Percentiles rank a stretch among this genome's conserved stretches.
Evolutionary conservation across 345 rosid species (phyloP).

Genomic region (Syzygium aqueum): DNA sequence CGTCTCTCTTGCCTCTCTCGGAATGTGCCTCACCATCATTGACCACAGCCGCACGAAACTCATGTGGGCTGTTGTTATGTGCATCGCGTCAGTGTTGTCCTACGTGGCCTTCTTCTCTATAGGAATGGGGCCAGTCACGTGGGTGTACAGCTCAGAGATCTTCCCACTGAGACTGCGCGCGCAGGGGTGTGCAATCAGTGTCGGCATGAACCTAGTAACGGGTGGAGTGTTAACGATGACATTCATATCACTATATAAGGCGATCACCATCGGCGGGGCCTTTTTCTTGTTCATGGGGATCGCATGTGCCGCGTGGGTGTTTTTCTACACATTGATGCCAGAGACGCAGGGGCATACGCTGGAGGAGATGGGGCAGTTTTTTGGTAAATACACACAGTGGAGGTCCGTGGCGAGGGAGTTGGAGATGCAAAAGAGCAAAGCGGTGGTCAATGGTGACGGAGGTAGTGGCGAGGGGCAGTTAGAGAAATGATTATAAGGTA

Average conservation of each 20-base stretch:
- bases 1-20: slow-evolving; percentile 35
- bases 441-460: background rate
- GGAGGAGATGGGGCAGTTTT: slow-evolving; percentile 65
- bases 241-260: slow-evolving; percentile 41
- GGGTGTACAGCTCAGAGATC: slow-evolving; percentile 90
- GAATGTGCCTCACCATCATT: slow-evolving; percentile 34
- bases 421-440: background rate
- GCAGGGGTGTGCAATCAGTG: slow-evolving; percentile 65
- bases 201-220: slow-evolving; percentile 51
- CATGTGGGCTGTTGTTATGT: slow-evolving; percentile 54
- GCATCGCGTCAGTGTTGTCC: slow-evolving; percentile 45
- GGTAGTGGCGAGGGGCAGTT: background rate
- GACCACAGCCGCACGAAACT: slow-evolving; percentile 32
- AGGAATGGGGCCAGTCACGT: slow-evolving; percentile 79
- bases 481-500: background rate
- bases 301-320: slow-evolving; percentile 43
- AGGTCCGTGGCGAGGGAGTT: slow-evolving; percentile 21
- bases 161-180: slow-evolving; percentile 80
- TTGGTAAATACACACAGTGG: slow-evolving; percentile 43
- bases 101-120: slow-evolving; percentile 76
- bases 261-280: slow-evolving; percentile 67
- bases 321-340: slow-evolving; percentile 46
- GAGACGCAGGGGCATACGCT: slow-evolving; percentile 74
- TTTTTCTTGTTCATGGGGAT: slow-evolving; percentile 55
- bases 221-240: slow-evolving; percentile 62